A percentile compares a stretch with the other conserved stretches of the same genome.
Evolutionary conservation across 371 early-diverging fungal genomes (phyloP).

Genomic region (Apophysomyces sp.): DNA sequence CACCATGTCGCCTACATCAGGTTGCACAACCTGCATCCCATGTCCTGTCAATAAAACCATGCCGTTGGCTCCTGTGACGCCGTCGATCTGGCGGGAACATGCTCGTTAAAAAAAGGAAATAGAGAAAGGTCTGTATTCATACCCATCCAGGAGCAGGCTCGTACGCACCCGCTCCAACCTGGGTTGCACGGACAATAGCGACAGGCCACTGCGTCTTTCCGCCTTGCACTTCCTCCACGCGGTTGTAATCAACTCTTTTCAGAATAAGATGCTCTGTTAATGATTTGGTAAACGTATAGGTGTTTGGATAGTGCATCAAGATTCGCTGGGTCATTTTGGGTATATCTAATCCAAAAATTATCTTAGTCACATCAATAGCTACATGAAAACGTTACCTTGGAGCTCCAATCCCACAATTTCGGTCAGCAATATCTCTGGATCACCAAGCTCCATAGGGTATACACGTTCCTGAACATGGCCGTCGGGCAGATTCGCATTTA

Average conservation of each 20-base stretch:
- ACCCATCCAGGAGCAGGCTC: constrained; percentile 70
- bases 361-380: too few species aligned
- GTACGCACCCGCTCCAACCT: constrained; percentile 51
- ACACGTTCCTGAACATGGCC: constrained; percentile 55
- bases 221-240: constrained; percentile 48
- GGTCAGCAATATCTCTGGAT: constrained; percentile 53
- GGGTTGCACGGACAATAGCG: constrained; percentile 60
- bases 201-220: constrained; percentile 53
- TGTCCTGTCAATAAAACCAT: constrained; percentile 36
- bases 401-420: constrained; percentile 52
- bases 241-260: constrained; percentile 53
- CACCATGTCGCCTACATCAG: constrained; percentile 28
- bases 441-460: constrained; percentile 60
- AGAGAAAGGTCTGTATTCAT: too few species aligned
- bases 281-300: constrained; percentile 63
- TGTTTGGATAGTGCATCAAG: constrained; percentile 52
- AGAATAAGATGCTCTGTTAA: constrained; percentile 59
- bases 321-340: constrained; percentile 54
- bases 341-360: constrained; percentile 26
- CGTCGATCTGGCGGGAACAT: too few species aligned
- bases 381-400: constrained; percentile 27
- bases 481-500: constrained; percentile 45
- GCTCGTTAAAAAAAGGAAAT: too few species aligned
- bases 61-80: constrained; percentile 56
- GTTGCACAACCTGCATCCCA: constrained; percentile 38